Evolutionary conservation across 1,284 basidiomycete genomes (phyloP), one percentile per base, ranked within the genome.

Genomic region (Pascua guehoae): DNA sequence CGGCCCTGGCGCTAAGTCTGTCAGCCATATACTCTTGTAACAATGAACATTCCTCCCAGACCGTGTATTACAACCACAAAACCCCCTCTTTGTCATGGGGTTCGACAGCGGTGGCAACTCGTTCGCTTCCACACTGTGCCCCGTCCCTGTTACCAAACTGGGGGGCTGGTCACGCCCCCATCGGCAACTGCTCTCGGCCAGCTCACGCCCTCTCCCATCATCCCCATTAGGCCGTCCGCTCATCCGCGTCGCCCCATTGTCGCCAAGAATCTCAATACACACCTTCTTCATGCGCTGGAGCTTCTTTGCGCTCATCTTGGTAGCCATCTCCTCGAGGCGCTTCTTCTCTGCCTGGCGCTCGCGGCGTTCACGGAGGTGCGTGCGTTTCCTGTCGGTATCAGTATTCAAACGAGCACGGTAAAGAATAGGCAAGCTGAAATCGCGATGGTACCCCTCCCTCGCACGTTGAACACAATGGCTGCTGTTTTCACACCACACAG

Each of bases 271-370:
- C 40, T 17, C 5, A 2, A 10, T 8, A 54, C 56, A 43, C 55
- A 76, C 73, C 74, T 78, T 78, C 63, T 72, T 71, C 71, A 79
- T 71, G 52, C 77, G 66, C 67, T 78, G 76, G 17, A 74, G 61
- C 65, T 76, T 78, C 72, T 78, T 79, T n/a, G 73, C 76, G 8
- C 70, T 73, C 76, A 78, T 78, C 67, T 69, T 74, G 12, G 73
- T 73, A 17, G 64, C 65, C 63, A 75, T 64, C 58, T 74, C 68
- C 60, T 75, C 76, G 65, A 73, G 58, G 51, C 77, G 65, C 56
- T 67, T 65, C 66, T 73, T 75, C 67, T 79, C 76, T 38, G 71
- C 77, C 42, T 66, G 51, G 47, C 72, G 54, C 48, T 70, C 72
- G 46, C 75, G 62, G 51, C 77, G 57, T 53, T 79, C 76, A 50